Percentiles rank a stretch among this genome's conserved stretches.
Evolutionary conservation across 2,329 filamentous ascomycete species (phyloP).

Genomic region (Fusarium lateritium): DNA sequence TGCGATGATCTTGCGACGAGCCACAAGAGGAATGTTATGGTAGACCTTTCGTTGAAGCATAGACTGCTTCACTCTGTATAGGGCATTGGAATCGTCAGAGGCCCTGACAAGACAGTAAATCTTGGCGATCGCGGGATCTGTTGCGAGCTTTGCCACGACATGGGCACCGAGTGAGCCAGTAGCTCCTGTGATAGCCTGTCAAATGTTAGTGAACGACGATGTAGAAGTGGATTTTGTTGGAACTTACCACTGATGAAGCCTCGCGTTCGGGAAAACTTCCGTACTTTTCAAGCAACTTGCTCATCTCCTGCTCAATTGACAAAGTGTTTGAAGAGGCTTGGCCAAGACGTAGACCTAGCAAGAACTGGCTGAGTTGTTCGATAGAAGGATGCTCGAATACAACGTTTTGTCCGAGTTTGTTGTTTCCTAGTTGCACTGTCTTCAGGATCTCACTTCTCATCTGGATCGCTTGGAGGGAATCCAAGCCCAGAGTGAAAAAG

Average conservation of each 20-base stretch:
- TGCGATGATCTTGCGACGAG: conserved; percentile 38
- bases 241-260: background rate
- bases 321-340: background rate
- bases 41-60: conserved; percentile 52
- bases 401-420: conserved; percentile 66
- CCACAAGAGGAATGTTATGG: conserved; percentile 26
- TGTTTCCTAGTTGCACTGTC: conserved; percentile 62
- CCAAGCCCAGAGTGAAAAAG: conserved; percentile 70
- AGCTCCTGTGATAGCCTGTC: conserved; percentile 65
- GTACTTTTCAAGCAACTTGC: background rate
- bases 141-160: conserved; percentile 69
- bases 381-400: conserved; percentile 66
- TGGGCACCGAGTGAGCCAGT: conserved; percentile 74
- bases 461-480: conserved; percentile 70
- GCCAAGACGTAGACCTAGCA: conserved; percentile 14
- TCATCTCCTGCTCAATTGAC: background rate
- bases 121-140: conserved; percentile 66
- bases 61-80: conserved; percentile 50
- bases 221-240: background rate
- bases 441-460: conserved; percentile 66
- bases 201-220: background rate
- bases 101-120: conserved; percentile 67
- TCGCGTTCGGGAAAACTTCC: background rate
- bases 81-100: conserved; percentile 51
- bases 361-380: conserved; percentile 24